Conservation (phyloP, 2,329 filamentous ascomycete species). For the Dryadomyces sulphureus region DNA sequence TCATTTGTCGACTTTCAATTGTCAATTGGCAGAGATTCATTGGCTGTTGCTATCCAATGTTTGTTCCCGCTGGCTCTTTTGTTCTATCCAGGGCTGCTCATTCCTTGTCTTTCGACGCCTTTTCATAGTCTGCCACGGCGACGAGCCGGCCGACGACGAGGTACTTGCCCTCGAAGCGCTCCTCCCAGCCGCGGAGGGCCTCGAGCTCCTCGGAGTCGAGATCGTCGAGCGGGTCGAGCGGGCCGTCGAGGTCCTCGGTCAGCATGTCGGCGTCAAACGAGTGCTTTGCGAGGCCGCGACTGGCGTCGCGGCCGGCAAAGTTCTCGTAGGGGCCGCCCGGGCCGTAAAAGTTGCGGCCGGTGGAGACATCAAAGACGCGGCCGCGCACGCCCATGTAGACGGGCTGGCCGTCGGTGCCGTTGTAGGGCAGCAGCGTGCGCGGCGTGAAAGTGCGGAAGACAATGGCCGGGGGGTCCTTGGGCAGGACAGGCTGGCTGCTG, state of each 20-base stretch:
- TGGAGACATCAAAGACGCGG: constrained; percentile 76
- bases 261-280: constrained; percentile 94
- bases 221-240: constrained; percentile 61
- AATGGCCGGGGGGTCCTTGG: constrained; percentile 38
- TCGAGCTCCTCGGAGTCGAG: constrained; percentile 65
- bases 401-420: constrained; percentile 57
- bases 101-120: not conserved
- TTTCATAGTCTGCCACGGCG: constrained; percentile 25
- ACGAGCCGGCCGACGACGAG: constrained; percentile 83
- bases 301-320: constrained; percentile 88
- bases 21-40: too few relatives aligned
- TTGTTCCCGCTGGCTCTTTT: not conserved
- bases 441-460: constrained; percentile 62
- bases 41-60: too few relatives aligned
- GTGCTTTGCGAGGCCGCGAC: constrained; percentile 70
- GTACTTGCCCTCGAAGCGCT: constrained; percentile 87
- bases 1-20: too few relatives aligned
- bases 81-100: not conserved
- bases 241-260: constrained; percentile 75
- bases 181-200: constrained; percentile 80
- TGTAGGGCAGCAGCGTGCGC: constrained; percentile 69
- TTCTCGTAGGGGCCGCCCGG: constrained; percentile 91
- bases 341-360: constrained; percentile 87
- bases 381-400: constrained; percentile 89
- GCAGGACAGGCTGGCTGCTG: constrained; percentile 27